These are phyloP conservation scores for Pezicula carpinea DNA, from an alignment of 2,329 filamentous ascomycete species.

Conservation along the genomic window DNA sequence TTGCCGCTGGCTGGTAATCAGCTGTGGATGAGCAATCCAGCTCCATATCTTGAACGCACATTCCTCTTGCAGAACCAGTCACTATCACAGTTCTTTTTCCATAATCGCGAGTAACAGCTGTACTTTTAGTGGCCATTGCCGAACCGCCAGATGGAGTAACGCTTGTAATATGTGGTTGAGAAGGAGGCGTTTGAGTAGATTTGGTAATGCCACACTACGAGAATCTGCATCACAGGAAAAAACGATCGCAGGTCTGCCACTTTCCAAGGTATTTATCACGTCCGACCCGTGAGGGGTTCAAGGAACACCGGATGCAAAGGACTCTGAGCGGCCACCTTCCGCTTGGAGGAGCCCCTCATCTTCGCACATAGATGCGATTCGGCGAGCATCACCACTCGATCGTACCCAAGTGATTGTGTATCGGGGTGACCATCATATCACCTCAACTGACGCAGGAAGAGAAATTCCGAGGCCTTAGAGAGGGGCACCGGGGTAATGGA, in stretches of 20 bases:
- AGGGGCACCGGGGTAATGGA: too few relatives aligned
- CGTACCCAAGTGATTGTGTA: neutral
- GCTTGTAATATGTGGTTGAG: neutral
- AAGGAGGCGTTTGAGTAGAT: neutral
- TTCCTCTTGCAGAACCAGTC: conserved; percentile 35
- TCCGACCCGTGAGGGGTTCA: neutral
- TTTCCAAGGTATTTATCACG: neutral
- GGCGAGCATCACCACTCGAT: neutral
- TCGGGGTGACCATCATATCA: too few relatives aligned
- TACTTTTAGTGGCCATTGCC: conserved; percentile 10
- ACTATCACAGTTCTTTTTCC: conserved; percentile 32
- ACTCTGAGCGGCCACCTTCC: neutral
- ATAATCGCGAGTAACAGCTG: conserved; percentile 23
- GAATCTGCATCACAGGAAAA: neutral
- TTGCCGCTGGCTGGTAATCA: conserved; percentile 42
- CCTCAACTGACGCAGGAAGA: too few relatives aligned
- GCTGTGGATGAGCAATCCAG: conserved; percentile 13
- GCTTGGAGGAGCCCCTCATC: neutral
- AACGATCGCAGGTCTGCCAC: neutral
- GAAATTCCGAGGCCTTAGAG: too few relatives aligned
- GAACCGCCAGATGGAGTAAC: neutral
- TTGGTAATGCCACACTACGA: neutral
- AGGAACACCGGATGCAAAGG: neutral
- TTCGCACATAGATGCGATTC: neutral
- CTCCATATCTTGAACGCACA: conserved; percentile 24